Conservation (phyloP, 257 asterid species). For the Verbascum thapsus region DNA sequence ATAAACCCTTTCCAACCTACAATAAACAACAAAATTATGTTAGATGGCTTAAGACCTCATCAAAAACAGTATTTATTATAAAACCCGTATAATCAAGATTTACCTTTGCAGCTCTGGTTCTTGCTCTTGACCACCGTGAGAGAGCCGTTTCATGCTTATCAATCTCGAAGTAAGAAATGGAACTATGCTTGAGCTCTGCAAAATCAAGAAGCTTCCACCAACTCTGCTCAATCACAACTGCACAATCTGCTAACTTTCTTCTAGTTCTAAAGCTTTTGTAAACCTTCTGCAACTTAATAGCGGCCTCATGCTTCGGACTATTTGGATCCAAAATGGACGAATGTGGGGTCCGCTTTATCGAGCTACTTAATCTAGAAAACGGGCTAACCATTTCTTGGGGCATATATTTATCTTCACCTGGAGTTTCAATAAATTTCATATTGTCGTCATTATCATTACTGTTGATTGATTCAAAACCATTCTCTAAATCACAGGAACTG, state of each 20-base stretch:
- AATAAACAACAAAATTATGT: constrained; percentile 4
- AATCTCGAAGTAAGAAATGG: constrained; percentile 50
- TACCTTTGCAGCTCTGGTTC: constrained; percentile 68
- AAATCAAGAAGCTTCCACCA: constrained; percentile 66
- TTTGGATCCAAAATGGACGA: constrained; percentile 24
- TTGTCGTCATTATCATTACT: constrained; percentile 5
- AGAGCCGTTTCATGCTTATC: constrained; percentile 54
- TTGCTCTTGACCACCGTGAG: constrained; percentile 69
- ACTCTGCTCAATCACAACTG: constrained; percentile 64
- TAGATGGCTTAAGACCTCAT: neutral
- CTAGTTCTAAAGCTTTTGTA: constrained; percentile 61
- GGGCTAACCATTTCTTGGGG: constrained; percentile 25
- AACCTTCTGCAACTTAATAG: constrained; percentile 59
- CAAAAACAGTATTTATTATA: neutral
- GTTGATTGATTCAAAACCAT: constrained; percentile 30
- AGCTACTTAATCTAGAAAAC: constrained; percentile 14
- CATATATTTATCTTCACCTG: constrained; percentile 8
- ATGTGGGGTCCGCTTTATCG: constrained; percentile 19
- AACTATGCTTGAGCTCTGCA: constrained; percentile 57
- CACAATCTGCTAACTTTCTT: constrained; percentile 67
- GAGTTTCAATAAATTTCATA: constrained; percentile 5
- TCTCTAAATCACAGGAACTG: constrained; percentile 26
- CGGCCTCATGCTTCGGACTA: constrained; percentile 55
- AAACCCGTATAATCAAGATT: neutral
- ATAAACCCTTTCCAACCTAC: constrained; percentile 64